Evolutionary conservation across 2,329 filamentous ascomycete species (phyloP).

Genomic region (Pseudocercospora pini-densiflorae): DNA sequence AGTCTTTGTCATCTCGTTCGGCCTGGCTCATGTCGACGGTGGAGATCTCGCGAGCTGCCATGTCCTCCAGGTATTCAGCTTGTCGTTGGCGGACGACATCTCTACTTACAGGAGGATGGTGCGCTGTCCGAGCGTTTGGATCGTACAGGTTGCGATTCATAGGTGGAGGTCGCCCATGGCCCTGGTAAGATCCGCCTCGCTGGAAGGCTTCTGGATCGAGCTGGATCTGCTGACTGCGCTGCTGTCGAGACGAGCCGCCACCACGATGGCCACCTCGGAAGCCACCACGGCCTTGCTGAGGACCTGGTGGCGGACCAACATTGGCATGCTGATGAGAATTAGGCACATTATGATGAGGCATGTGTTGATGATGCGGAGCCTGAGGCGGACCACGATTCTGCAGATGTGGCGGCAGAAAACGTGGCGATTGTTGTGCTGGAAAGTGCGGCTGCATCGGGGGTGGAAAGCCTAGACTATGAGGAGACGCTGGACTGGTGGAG

Average conservation of each 20-base stretch:
- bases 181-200: conserved; percentile 31
- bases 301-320: conserved; percentile 11
- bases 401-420: conserved; percentile 18
- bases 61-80: conserved; percentile 47
- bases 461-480: conserved; percentile 18
- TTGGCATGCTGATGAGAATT: not conserved
- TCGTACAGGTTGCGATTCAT: conserved; percentile 35
- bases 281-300: conserved; percentile 6
- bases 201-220: conserved; percentile 39
- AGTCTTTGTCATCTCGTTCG: conserved; percentile 73
- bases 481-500: conserved; percentile 17
- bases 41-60: conserved; percentile 56
- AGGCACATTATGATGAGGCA: not conserved
- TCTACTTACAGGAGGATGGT: conserved; percentile 15
- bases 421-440: conserved; percentile 2
- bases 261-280: conserved; percentile 17
- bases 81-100: conserved; percentile 39
- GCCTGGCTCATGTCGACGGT: conserved; percentile 64
- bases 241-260: conserved; percentile 22
- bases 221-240: conserved; percentile 30
- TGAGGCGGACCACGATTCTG: conserved; percentile 9
- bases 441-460: conserved; percentile 14
- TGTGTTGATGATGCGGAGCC: conserved; percentile 10
- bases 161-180: conserved; percentile 23
- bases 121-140: conserved; percentile 27